Conservation (phyloP, 768 basidiomycete genomes). For the Amanita thiersii region DNA sequence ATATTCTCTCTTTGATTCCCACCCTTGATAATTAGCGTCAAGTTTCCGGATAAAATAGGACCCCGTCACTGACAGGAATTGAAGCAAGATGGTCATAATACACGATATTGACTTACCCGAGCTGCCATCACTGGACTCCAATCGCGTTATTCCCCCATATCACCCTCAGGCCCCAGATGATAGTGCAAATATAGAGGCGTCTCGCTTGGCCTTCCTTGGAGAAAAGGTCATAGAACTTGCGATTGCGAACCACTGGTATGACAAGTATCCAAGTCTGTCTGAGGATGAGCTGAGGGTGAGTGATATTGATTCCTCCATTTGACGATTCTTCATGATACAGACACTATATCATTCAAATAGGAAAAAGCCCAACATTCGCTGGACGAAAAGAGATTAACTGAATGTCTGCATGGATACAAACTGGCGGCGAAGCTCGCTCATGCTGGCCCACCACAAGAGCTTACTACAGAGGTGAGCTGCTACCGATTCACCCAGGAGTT, state of each 20-base stretch:
- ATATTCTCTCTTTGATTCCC: no score
- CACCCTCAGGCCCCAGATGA: neutral
- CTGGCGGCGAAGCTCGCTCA: neutral
- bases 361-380: constrained; percentile 1
- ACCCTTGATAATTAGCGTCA: no score
- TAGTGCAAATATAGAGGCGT: neutral
- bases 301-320: no score
- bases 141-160: neutral
- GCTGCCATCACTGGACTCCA: neutral
- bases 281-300: constrained; percentile 1
- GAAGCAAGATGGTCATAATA: neutral
- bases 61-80: no score
- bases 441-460: neutral
- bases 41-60: neutral
- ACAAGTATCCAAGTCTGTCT: neutral
- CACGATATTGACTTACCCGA: neutral
- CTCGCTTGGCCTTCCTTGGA: neutral
- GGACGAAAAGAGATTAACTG: neutral
- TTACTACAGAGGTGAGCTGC: neutral
- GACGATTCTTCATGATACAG: no score
- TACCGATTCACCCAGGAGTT: neutral
- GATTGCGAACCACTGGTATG: constrained; percentile 24
- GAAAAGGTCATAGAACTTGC: constrained; percentile 5
- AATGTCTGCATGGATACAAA: constrained; percentile 3
- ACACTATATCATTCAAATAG: neutral